Evolutionary conservation across 352 stramenopile species (phyloP).

Genomic region (Phytophthora pinifolia): DNA sequence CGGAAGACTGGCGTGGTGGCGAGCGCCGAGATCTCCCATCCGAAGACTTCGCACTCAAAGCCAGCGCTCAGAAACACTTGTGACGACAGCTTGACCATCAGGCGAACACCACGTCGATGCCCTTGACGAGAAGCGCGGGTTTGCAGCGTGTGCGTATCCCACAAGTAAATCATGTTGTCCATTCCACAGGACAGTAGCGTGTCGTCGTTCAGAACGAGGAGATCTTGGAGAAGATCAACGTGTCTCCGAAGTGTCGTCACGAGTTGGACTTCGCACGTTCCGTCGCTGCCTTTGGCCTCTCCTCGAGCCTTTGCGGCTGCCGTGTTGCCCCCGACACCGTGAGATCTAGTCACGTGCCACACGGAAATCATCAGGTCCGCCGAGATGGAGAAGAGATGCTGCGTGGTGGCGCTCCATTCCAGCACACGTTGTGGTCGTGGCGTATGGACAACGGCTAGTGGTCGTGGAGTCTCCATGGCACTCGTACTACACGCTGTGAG

Average conservation of each 20-base stretch:
- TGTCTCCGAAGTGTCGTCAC: slow-evolving; percentile 65
- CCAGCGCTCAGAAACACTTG: slow-evolving; percentile 74
- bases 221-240: slow-evolving; percentile 68
- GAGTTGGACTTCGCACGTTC: slow-evolving; percentile 54
- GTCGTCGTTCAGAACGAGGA: slow-evolving; percentile 72
- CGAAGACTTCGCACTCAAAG: slow-evolving; percentile 76
- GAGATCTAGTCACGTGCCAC: slow-evolving; percentile 45
- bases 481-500: slow-evolving; percentile 64
- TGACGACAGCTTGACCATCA: slow-evolving; percentile 61
- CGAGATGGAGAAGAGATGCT: slow-evolving; percentile 71
- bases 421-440: slow-evolving; percentile 68
- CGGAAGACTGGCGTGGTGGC: slow-evolving; percentile 65
- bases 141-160: slow-evolving; percentile 58
- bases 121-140: slow-evolving; percentile 49
- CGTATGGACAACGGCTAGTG: slow-evolving; percentile 66
- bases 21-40: slow-evolving; percentile 69
- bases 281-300: slow-evolving; percentile 27
- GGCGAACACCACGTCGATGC: slow-evolving; percentile 61
- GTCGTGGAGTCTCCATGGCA: slow-evolving; percentile 59
- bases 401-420: slow-evolving; percentile 58
- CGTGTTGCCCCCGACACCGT: slow-evolving; percentile 13
- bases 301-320: slow-evolving; percentile 18
- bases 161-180: slow-evolving; percentile 75
- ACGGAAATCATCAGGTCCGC: slow-evolving; percentile 71
- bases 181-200: slow-evolving; percentile 74